Evolutionary conservation across 1,284 basidiomycete genomes (phyloP), one percentile per base, ranked within the genome.

Genomic region (Tremellales sp.): DNA sequence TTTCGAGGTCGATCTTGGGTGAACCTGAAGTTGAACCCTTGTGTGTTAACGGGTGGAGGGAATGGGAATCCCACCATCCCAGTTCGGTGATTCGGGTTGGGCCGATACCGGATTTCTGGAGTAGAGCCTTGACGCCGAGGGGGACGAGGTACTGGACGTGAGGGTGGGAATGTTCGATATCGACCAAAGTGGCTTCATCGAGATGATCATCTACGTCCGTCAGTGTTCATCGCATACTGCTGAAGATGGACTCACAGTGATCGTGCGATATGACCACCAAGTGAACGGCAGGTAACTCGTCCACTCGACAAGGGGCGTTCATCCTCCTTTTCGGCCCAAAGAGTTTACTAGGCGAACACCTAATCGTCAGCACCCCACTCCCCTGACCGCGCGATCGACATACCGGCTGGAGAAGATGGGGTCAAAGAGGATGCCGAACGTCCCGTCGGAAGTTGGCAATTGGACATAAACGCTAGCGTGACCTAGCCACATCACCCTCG

Each of bases 41-140:
- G n/a, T 11, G 10, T 21, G 15, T 13, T 15, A 8, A 4, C 21
- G 19, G 47, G 39, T 2, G 10, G 4, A 43, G 17, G n/a, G n/a
- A n/a, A n/a, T n/a, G n/a, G n/a, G n/a, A 48, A 15, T 56, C 53
- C 57, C 58, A 58, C 59, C 61, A 61, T 17, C 44, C 51, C 26
- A 63, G 15, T 42, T 61, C 54, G 21, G 29, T 37, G 6, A 63
- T 46, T 21, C 40, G 35, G 21, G 23, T 15, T 2, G 22, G 21
- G 2, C 31, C 21, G 8, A 59, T 45, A 10, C 56, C 61, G 21
- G 37, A 40, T n/a, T 40, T 48, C 26, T 5, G 19, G 31, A 63
- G 47, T 12, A 45, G 40, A 3, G 4, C 13, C 22, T 41, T 41
- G 13, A 55, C 31, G 4, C 56, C 56, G 3, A 22, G 7, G n/a